These are phyloP conservation scores for Micractinium sp. DNA, from an alignment of 139 green algal genomes.

Conservation along the genomic window DNA sequence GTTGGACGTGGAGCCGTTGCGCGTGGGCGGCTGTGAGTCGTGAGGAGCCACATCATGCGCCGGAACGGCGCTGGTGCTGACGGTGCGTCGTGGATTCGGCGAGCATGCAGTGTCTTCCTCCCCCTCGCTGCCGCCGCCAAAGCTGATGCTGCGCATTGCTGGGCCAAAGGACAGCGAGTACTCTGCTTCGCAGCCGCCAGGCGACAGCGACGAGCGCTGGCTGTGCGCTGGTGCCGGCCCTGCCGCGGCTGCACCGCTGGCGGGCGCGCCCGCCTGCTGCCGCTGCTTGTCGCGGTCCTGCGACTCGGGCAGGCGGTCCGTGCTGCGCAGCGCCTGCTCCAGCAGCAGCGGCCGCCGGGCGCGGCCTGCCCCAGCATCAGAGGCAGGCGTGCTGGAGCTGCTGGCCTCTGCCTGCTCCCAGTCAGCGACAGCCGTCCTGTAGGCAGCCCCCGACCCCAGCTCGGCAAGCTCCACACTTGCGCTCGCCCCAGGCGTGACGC, in stretches of 20 bases:
- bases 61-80: neutral
- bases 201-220: neutral
- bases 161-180: conserved; percentile 23
- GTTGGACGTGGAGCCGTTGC: neutral
- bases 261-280: neutral
- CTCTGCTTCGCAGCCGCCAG: neutral
- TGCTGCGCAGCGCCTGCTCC: conserved; percentile 3
- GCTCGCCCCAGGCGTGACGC: neutral
- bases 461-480: neutral
- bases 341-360: conserved; percentile 9
- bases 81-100: neutral
- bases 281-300: neutral
- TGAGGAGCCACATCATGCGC: neutral
- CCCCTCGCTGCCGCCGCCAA: neutral
- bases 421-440: neutral
- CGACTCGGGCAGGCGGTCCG: neutral
- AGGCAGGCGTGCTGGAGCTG: neutral
- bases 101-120: neutral
- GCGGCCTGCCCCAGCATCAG: neutral
- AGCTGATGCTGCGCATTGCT: conserved; percentile 7
- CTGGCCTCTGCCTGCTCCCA: neutral
- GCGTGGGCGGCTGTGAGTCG: neutral
- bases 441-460: neutral
- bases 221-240: neutral
- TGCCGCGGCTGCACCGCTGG: neutral